Evolutionary conservation across 352 stramenopile genomes (phyloP).

Genomic region (Lagenidium giganteum): DNA sequence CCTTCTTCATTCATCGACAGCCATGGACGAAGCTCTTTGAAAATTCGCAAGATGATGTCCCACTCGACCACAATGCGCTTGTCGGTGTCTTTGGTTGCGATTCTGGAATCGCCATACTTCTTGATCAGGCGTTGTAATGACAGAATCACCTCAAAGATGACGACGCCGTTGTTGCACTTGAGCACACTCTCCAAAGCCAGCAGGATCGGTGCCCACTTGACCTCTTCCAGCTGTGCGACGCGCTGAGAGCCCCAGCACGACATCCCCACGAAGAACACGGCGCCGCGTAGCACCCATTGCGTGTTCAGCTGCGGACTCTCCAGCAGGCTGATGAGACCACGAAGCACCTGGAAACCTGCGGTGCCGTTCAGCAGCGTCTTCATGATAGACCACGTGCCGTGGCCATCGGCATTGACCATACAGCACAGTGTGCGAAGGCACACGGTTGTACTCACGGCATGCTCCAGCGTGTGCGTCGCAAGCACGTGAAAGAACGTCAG

Average conservation of each 20-base stretch:
- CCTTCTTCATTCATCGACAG: slow-evolving; percentile 44
- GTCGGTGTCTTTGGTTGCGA: slow-evolving; percentile 9
- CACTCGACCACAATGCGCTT: slow-evolving; percentile 58
- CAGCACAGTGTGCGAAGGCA: slow-evolving; percentile 64
- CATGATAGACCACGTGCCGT: slow-evolving; percentile 67
- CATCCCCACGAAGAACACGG: slow-evolving; percentile 79
- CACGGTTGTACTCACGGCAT: slow-evolving; percentile 30
- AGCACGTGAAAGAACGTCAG: slow-evolving; percentile 61
- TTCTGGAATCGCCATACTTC: slow-evolving; percentile 45
- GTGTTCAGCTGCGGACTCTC: slow-evolving; percentile 39
- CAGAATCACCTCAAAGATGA: slow-evolving; percentile 76
- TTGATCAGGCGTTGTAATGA: slow-evolving; percentile 72
- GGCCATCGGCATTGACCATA: slow-evolving; percentile 70
- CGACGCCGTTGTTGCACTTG: slow-evolving; percentile 52
- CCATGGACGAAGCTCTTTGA: slow-evolving; percentile 50
- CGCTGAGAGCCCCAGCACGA: slow-evolving; percentile 75
- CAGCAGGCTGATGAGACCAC: slow-evolving; percentile 45
- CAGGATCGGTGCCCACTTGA: slow-evolving; percentile 56
- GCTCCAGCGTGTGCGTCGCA: slow-evolving; percentile 35
- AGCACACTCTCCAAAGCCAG: slow-evolving; percentile 45
- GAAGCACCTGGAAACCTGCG: slow-evolving; percentile 45
- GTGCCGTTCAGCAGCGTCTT: slow-evolving; percentile 47
- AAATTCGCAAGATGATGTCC: slow-evolving; percentile 69
- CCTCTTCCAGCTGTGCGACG: slow-evolving; percentile 49
- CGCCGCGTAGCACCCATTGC: slow-evolving; percentile 52